These are phyloP conservation scores for Mycena vitilis DNA, from an alignment of 768 basidiomycete genomes.

Conservation along the genomic window DNA sequence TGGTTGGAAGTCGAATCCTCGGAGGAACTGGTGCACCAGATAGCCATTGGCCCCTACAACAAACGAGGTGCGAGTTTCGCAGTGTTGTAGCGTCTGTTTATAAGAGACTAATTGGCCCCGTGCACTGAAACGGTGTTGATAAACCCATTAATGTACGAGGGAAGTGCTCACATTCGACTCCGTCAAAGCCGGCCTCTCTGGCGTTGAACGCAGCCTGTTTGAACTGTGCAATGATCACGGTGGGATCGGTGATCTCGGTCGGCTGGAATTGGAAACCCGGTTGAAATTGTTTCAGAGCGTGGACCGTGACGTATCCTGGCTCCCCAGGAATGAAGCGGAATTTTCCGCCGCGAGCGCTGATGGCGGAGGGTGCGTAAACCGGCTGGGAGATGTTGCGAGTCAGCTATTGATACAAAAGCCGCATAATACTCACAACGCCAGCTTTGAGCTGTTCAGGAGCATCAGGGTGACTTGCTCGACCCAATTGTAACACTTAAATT, in stretches of 20 bases:
- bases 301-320: slow-evolving; percentile 41
- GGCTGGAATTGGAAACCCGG: slow-evolving; percentile 2
- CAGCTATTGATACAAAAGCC: not conserved
- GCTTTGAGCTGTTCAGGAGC: slow-evolving; percentile 21
- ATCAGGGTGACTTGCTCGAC: slow-evolving; percentile 17
- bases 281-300: not conserved
- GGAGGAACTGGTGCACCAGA: slow-evolving; percentile 44
- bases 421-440: not conserved
- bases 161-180: slow-evolving; percentile 56
- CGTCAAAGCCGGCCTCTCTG: slow-evolving; percentile 39
- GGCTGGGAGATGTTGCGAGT: slow-evolving; percentile 12
- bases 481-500: not conserved
- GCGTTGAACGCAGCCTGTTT: slow-evolving; percentile 33
- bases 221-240: slow-evolving; percentile 23
- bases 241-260: slow-evolving; percentile 27
- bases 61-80: no score
- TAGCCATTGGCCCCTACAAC: no score
- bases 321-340: slow-evolving; percentile 38
- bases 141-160: not conserved
- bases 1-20: slow-evolving; percentile 47
- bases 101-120: slow-evolving; percentile 55
- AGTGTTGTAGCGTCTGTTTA: no score
- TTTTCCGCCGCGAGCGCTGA: slow-evolving; percentile 41
- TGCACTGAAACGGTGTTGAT: slow-evolving; percentile 46
- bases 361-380: slow-evolving; percentile 30